A percentile compares a stretch with the other conserved stretches of the same genome.
phyloP scores from a whole-genome alignment of 2,329 filamentous ascomycete genomes.

The Gnomoniopsis smithogilvyi region DNA sequence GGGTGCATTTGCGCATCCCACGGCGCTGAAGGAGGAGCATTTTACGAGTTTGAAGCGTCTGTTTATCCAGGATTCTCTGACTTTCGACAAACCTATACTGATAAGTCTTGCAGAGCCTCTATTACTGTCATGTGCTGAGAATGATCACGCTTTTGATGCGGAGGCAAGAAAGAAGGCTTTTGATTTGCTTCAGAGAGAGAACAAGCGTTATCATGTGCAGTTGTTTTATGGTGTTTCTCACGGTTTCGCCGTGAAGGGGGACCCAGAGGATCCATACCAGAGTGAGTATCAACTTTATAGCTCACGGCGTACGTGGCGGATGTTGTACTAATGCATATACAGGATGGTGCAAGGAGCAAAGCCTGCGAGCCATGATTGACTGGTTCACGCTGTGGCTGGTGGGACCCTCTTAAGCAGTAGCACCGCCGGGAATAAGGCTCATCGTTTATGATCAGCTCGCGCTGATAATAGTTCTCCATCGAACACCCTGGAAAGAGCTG shows the following conservation, averaged over 20 bases:
- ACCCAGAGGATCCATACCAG: conserved; percentile 41
- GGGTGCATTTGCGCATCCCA: conserved; percentile 49
- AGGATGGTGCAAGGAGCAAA: conserved; percentile 31
- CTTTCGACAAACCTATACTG: no score
- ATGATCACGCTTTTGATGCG: conserved; percentile 40
- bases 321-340: background rate
- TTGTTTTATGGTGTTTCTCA: conserved; percentile 61
- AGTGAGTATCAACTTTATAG: conserved; percentile 22
- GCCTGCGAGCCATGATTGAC: conserved; percentile 24
- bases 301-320: background rate
- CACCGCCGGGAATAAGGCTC: no score
- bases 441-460: no score
- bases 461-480: no score
- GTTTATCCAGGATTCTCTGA: conserved; percentile 4
- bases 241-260: conserved; percentile 60
- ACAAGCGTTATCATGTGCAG: conserved; percentile 57
- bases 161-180: conserved; percentile 36
- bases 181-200: conserved; percentile 36
- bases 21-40: conserved; percentile 45
- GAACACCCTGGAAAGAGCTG: no score
- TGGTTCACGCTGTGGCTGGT: conserved; percentile 29
- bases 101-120: no score
- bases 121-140: conserved; percentile 42
- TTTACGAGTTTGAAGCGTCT: conserved; percentile 35
- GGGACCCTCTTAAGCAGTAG: background rate